Conservation (phyloP, 2,329 filamentous ascomycete species). For the Ilyonectria mors-panacis region DNA sequence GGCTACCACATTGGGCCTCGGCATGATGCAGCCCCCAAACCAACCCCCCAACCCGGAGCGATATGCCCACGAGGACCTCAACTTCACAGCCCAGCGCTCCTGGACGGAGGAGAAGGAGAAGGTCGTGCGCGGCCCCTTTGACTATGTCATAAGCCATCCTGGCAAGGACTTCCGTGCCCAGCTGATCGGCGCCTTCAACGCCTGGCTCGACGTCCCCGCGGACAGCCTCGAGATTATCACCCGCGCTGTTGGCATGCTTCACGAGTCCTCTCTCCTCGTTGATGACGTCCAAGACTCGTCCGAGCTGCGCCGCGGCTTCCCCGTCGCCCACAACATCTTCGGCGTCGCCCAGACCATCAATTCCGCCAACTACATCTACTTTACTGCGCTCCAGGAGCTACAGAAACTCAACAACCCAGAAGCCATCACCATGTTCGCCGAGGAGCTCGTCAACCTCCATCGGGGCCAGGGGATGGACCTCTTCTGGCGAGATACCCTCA, state of each 20-base stretch:
- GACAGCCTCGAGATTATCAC: constrained; percentile 82
- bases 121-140: constrained; percentile 83
- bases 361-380: constrained; percentile 91
- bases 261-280: constrained; percentile 86
- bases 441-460: constrained; percentile 88
- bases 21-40: constrained; percentile 54
- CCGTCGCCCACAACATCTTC: constrained; percentile 88
- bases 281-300: constrained; percentile 92
- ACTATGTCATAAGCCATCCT: constrained; percentile 84
- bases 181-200: constrained; percentile 86
- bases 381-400: constrained; percentile 82
- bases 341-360: constrained; percentile 92
- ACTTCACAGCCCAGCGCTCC: constrained; percentile 64
- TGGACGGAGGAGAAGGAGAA: constrained; percentile 85
- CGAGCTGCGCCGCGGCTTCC: constrained; percentile 81
- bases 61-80: constrained; percentile 69
- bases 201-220: constrained; percentile 81
- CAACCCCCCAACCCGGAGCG: constrained; percentile 65
- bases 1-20: constrained; percentile 33
- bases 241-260: constrained; percentile 85
- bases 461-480: constrained; percentile 92
- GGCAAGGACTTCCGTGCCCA: constrained; percentile 89
- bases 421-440: constrained; percentile 80
- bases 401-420: constrained; percentile 78
- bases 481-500: constrained; percentile 89